Base-by-base conservation (phyloP, 108 stramenopile genomes). In the Nitzschia inconspicua region DNA sequence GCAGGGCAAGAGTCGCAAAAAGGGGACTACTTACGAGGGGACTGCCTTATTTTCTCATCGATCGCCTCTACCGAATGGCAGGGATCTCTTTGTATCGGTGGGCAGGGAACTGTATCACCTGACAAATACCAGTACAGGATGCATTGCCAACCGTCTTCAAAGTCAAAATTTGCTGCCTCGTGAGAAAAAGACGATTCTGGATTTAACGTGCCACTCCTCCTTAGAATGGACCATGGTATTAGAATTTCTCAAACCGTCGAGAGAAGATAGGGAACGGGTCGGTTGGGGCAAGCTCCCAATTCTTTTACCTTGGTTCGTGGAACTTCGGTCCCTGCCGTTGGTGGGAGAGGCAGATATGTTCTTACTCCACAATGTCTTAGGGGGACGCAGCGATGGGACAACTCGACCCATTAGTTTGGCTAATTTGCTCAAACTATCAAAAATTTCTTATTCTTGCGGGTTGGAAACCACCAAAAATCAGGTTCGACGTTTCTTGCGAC, bases 241-340 rank as follows among this genome's bases (percentile, higher is more conserved):
- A 35, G 23, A 34, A 36, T 54, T 54, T 31, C 29, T 54, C 37
- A 35, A 31, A 31, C 34, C 34, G 1, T 39, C 14, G 4, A 36
- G 16, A 3, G 53, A 54, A 5, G 35, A 25, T 6, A 36, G 34
- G 31, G 23, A 20, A 2, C n/a, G 14, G 10, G 37, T 54, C 53
- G 22, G 26, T 29, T 68, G 68, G 68, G 36, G 36, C 14, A 60
- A 44, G 14, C 3, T 68, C 13, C 50, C 49, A 7, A 16, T 35
- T 13, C 26, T 60, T 16, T 24, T 68, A 5, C 68, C 68, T 3
- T 68, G 68, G 68, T 68, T 60, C 36, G 46, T 47, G n/a, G 52
- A 68, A 43, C 30, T 68, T 19, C 29, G 26, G 3, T 9, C 55
- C 36, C n/a, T 47, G 22, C 37, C 30, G 14, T 32, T 60, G 20